Percentiles rank a stretch among this genome's conserved stretches.
phyloP scores from a whole-genome alignment of 2,329 filamentous ascomycete genomes.

The Fusarium sp. region DNA sequence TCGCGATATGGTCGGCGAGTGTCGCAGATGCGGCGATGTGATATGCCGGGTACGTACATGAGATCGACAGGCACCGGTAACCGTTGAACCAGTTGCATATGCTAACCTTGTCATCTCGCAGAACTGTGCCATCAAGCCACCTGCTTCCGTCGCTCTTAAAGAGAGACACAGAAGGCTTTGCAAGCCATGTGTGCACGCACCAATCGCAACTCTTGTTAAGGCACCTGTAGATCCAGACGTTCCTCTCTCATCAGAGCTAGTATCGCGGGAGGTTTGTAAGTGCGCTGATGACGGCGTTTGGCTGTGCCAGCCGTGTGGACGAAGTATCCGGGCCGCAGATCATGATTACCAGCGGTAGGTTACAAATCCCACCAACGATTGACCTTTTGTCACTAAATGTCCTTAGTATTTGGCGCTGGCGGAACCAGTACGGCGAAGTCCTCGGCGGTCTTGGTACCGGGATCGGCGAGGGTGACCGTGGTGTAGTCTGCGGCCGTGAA shows the following conservation, averaged over 20 bases:
- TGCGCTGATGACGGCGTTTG: conserved; percentile 74
- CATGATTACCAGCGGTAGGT: conserved; percentile 69
- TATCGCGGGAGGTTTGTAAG: conserved; percentile 68
- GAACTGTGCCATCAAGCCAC: conserved; percentile 92
- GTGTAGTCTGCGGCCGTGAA: conserved; percentile 87
- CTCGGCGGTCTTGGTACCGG: conserved; percentile 86
- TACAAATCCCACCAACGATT: no score
- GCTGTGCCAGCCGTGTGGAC: conserved; percentile 88
- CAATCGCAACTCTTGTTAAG: conserved; percentile 68
- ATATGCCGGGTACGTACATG: conserved; percentile 79
- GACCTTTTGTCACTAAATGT: conserved; percentile 17
- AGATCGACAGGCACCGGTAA: conserved; percentile 10
- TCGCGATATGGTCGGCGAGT: conserved; percentile 86
- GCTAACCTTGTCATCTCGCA: conserved; percentile 54
- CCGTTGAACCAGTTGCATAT: conserved; percentile 6
- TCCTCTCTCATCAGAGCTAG: conserved; percentile 63
- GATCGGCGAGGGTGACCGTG: conserved; percentile 88
- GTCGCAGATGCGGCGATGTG: conserved; percentile 79
- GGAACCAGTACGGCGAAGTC: conserved; percentile 83
- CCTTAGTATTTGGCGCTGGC: conserved; percentile 85
- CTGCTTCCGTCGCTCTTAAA: conserved; percentile 73
- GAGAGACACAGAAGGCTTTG: conserved; percentile 87
- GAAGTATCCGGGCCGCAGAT: conserved; percentile 72
- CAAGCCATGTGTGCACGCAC: conserved; percentile 77
- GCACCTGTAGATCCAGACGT: conserved; percentile 59